Conservation (phyloP, 306 rosid genomes). For the Quillaja saponaria region DNA sequence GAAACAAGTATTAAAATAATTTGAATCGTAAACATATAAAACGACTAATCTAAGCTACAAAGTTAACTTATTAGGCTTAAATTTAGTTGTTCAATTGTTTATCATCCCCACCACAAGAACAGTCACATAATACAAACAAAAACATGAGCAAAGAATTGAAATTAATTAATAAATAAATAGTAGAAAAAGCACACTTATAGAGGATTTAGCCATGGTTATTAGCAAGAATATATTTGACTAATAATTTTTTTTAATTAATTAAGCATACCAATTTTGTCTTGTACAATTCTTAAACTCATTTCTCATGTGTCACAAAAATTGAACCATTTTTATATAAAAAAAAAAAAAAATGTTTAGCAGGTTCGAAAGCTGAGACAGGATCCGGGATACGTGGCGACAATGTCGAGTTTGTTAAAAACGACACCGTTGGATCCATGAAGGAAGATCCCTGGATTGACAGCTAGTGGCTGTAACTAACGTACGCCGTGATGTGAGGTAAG, state of each 20-base stretch:
- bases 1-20: too few species aligned
- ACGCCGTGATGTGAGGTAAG: not conserved
- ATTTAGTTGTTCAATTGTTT: too few species aligned
- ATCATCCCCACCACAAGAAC: too few species aligned
- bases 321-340: not conserved
- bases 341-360: constrained; percentile 33
- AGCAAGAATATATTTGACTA: constrained; percentile 22
- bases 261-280: constrained; percentile 28
- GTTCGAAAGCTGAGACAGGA: constrained; percentile 53
- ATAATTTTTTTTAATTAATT: constrained; percentile 19
- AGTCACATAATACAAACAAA: not conserved
- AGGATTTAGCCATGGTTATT: constrained; percentile 7
- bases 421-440: constrained; percentile 39
- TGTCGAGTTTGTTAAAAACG: constrained; percentile 30
- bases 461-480: not conserved
- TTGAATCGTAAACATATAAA: too few species aligned
- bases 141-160: not conserved
- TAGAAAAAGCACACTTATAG: not conserved
- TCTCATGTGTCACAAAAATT: not conserved
- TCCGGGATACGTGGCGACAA: constrained; percentile 51
- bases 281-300: not conserved
- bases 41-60: too few species aligned
- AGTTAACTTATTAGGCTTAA: too few species aligned
- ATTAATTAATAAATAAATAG: not conserved
- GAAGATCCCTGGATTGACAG: too few species aligned